These are phyloP conservation scores for Pelargonium myrrhifolium DNA, from an alignment of 441 rosid species.

Conservation along the genomic window DNA sequence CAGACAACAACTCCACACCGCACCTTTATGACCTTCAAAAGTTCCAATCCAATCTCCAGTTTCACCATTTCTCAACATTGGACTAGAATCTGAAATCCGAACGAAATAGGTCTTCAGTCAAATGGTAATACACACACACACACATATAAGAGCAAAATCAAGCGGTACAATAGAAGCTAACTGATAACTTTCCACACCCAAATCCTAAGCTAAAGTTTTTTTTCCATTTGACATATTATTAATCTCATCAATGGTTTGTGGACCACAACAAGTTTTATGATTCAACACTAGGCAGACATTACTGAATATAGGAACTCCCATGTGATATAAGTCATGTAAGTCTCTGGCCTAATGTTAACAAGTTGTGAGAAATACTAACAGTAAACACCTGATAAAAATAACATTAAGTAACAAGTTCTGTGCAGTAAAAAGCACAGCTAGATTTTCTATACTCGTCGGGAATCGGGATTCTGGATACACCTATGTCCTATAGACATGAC, in stretches of 20 bases:
- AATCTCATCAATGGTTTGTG: too few species aligned
- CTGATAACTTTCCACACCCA: background rate
- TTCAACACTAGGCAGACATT: background rate
- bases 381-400: too few species aligned
- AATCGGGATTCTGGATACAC: too few species aligned
- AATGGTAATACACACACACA: background rate
- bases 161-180: background rate
- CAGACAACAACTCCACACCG: slow-evolving; percentile 93
- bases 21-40: slow-evolving; percentile 96
- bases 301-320: background rate
- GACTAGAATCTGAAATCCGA: slow-evolving; percentile 60
- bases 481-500: too few species aligned
- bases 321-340: background rate
- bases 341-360: background rate
- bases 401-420: background rate
- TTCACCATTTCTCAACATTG: slow-evolving; percentile 96
- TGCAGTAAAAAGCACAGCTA: too few species aligned
- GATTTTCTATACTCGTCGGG: too few species aligned
- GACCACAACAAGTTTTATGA: background rate
- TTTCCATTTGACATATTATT: too few species aligned
- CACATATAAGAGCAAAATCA: background rate
- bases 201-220: background rate
- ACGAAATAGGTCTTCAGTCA: background rate
- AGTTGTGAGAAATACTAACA: background rate
- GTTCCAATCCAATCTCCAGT: slow-evolving; percentile 98